phyloP scores from a whole-genome alignment of 176 grass and related monocot species.

The Raddia guianensis region DNA sequence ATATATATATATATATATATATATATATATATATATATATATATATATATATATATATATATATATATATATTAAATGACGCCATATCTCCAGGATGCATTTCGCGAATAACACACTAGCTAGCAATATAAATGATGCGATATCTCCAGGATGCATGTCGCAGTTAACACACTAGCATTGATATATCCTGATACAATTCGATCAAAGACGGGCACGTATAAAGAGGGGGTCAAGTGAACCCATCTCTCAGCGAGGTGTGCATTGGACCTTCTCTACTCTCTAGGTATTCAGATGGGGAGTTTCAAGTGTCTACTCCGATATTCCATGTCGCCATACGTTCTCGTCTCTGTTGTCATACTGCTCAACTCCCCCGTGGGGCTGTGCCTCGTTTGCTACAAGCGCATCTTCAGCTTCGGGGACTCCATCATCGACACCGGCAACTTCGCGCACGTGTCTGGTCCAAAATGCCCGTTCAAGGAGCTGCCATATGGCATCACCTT shows the following conservation, averaged over 20 bases:
- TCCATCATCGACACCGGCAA: slow-evolving; percentile 69
- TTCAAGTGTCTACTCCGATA: background rate
- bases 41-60: no score
- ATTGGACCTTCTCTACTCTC: background rate
- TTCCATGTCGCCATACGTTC: background rate
- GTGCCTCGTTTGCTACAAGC: slow-evolving; percentile 48
- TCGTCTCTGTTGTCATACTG: slow-evolving; percentile 7
- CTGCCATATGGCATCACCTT: slow-evolving; percentile 62
- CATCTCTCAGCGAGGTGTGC: background rate
- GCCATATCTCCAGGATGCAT: no score
- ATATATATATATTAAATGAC: no score
- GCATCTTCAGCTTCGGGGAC: slow-evolving; percentile 72
- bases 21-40: no score
- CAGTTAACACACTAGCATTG: background rate
- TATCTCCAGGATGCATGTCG: background rate
- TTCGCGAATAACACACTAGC: no score
- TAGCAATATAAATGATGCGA: background rate
- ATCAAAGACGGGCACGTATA: background rate
- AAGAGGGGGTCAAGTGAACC: background rate
- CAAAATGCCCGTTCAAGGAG: slow-evolving; percentile 19
- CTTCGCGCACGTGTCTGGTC: slow-evolving; percentile 20
- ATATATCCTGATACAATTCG: background rate
- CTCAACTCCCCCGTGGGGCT: background rate
- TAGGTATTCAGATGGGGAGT: slow-evolving; percentile 2
- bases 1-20: no score